These are phyloP conservation scores for Edaphochlamys debaryana DNA, from an alignment of 139 green algal genomes.

Conservation along the genomic window DNA sequence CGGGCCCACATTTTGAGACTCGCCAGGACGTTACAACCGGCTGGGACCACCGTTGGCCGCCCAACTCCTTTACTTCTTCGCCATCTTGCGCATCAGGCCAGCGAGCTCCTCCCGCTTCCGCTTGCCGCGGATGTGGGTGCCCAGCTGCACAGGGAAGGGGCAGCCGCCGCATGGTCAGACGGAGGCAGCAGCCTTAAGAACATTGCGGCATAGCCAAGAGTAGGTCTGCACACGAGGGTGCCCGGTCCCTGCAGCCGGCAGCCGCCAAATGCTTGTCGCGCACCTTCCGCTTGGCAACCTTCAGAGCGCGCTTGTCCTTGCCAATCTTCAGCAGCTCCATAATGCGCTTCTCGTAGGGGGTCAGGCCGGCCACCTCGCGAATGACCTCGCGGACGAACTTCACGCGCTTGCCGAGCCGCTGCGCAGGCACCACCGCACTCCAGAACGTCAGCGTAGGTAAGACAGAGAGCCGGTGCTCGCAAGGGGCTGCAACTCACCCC, in stretches of 20 bases:
- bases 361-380: slow-evolving; percentile 91
- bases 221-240: too few species aligned
- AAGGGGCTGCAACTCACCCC: slow-evolving; percentile 86
- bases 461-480: too few species aligned
- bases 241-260: not conserved
- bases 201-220: not conserved
- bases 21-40: too few species aligned
- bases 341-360: slow-evolving; percentile 95
- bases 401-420: slow-evolving; percentile 84
- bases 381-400: slow-evolving; percentile 92
- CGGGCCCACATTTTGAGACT: too few species aligned
- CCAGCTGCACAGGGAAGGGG: slow-evolving; percentile 76
- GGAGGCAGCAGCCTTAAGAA: too few species aligned
- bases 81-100: slow-evolving; percentile 82
- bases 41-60: too few species aligned
- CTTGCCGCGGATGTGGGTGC: slow-evolving; percentile 96
- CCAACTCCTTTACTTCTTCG: slow-evolving; percentile 71
- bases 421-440: slow-evolving; percentile 32
- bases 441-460: too few species aligned
- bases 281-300: slow-evolving; percentile 96
- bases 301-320: slow-evolving; percentile 96
- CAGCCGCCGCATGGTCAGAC: too few species aligned
- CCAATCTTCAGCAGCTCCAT: slow-evolving; percentile 96
- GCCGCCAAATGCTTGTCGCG: slow-evolving; percentile 17
- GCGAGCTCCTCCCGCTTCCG: slow-evolving; percentile 95